Percentiles rank a stretch among this genome's conserved stretches.
These are phyloP conservation scores for Triticum monococcum DNA, from an alignment of 176 grass and related monocot genomes.

Conservation along the genomic window DNA sequence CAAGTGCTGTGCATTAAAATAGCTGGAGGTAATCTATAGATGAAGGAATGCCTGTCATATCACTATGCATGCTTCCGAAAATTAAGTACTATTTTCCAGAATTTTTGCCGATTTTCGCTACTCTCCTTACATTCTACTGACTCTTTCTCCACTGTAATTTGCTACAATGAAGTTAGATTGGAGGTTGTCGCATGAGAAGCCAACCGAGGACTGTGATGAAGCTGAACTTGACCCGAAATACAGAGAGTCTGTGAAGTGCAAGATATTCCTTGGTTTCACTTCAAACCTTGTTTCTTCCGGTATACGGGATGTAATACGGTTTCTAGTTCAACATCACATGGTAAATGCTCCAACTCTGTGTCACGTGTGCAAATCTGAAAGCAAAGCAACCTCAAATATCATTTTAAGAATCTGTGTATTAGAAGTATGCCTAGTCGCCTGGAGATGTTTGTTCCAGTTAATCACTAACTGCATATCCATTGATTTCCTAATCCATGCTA, in stretches of 20 bases:
- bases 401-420: neutral
- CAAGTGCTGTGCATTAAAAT: neutral
- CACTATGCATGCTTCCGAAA: neutral
- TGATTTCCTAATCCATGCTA: neutral
- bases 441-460: neutral
- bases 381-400: neutral
- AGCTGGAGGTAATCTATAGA: neutral
- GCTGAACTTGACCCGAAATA: constrained; percentile 64
- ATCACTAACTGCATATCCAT: neutral
- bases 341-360: constrained; percentile 47
- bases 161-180: constrained; percentile 76
- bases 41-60: neutral
- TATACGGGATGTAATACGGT: constrained; percentile 70
- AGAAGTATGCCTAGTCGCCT: neutral
- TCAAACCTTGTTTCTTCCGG: constrained; percentile 95
- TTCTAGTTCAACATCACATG: constrained; percentile 87
- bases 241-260: constrained; percentile 89
- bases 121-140: constrained; percentile 8
- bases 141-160: constrained; percentile 10
- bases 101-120: neutral
- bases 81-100: neutral
- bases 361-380: neutral
- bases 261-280: constrained; percentile 97
- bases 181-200: constrained; percentile 77
- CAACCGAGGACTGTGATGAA: constrained; percentile 62